A percentile compares a stretch with the other conserved stretches of the same genome.
Conservation (phyloP, 2,329 filamentous ascomycete species). For the Fusarium sp. region DNA sequence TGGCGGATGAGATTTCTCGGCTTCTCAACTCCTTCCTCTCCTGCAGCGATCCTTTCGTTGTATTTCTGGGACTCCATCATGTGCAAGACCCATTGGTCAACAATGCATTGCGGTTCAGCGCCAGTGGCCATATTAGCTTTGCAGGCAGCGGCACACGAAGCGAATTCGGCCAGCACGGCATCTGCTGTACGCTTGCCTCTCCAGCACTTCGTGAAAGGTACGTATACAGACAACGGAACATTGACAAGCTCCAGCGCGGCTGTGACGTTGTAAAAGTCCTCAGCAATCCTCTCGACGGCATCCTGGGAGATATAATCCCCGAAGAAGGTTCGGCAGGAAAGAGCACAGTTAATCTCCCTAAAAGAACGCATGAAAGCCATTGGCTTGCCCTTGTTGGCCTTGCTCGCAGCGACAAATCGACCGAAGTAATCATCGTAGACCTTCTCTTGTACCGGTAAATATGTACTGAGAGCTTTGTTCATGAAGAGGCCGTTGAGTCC, state of each 20-base stretch:
- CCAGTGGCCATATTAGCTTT: slow-evolving; percentile 79
- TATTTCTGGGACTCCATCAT: slow-evolving; percentile 81
- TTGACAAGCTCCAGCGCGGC: slow-evolving; percentile 85
- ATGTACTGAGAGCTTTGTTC: slow-evolving; percentile 75
- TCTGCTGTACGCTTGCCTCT: slow-evolving; percentile 81
- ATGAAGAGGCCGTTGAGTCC: slow-evolving; percentile 82
- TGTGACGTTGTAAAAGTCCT: slow-evolving; percentile 84
- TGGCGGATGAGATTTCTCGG: slow-evolving; percentile 63
- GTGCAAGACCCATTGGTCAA: slow-evolving; percentile 81
- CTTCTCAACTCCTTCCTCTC: slow-evolving; percentile 59
- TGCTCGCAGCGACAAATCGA: slow-evolving; percentile 73
- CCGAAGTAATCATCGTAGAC: slow-evolving; percentile 79
- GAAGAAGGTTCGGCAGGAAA: slow-evolving; percentile 84
- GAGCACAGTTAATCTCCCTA: slow-evolving; percentile 82
- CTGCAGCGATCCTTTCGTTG: slow-evolving; percentile 72
- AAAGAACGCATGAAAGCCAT: slow-evolving; percentile 78
- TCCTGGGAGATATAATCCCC: slow-evolving; percentile 82
- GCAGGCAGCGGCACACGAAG: slow-evolving; percentile 77
- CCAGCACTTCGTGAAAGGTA: slow-evolving; percentile 83
- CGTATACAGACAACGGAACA: slow-evolving; percentile 75
- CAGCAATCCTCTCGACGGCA: slow-evolving; percentile 78
- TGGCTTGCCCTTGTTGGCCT: slow-evolving; percentile 65
- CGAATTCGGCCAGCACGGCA: slow-evolving; percentile 77
- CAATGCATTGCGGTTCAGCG: slow-evolving; percentile 77
- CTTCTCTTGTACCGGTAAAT: slow-evolving; percentile 80